phyloP scores from a whole-genome alignment of 768 basidiomycete genomes.

The Mycena kentingensis region DNA sequence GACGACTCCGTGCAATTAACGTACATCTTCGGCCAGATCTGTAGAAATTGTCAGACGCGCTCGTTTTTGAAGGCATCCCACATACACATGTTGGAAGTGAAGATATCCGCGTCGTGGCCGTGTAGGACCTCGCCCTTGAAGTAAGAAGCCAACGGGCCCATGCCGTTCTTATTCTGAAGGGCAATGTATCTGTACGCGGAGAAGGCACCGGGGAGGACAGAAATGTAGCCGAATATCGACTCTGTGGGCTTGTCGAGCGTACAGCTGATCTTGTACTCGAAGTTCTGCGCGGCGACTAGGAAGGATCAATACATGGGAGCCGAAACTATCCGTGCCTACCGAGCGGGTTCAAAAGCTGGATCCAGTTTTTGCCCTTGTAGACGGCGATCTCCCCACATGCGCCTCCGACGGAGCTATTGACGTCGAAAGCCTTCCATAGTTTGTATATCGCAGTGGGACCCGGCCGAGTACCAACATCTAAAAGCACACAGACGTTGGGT shows the following conservation, averaged over 20 bases:
- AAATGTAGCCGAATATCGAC: conserved; percentile 93
- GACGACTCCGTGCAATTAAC: neutral
- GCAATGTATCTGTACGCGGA: conserved; percentile 93
- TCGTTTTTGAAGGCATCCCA: conserved; percentile 16
- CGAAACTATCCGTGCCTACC: conserved; percentile 3
- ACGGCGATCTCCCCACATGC: conserved; percentile 97
- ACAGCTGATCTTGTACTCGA: conserved; percentile 75
- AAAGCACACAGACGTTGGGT: conserved; percentile 89
- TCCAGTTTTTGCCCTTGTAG: conserved; percentile 63
- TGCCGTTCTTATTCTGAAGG: conserved; percentile 80
- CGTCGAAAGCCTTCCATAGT: conserved; percentile 93
- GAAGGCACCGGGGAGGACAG: conserved; percentile 93
- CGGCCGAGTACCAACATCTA: conserved; percentile 83
- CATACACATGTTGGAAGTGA: conserved; percentile 95
- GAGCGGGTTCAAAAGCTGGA: conserved; percentile 18
- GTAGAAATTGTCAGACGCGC: conserved; percentile 11
- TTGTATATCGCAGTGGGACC: conserved; percentile 90
- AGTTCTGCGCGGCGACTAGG: conserved; percentile 74
- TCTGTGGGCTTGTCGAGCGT: conserved; percentile 83
- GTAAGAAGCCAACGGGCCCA: conserved; percentile 91
- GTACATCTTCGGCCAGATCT: conserved; percentile 83
- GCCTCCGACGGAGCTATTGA: conserved; percentile 87
- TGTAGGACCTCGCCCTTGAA: conserved; percentile 93
- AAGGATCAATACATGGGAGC: neutral
- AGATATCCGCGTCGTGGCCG: conserved; percentile 86